A percentile compares a stretch with the other conserved stretches of the same genome.
Evolutionary conservation across 805 yeast species (phyloP).

Genomic region (Yarrowia bubula): DNA sequence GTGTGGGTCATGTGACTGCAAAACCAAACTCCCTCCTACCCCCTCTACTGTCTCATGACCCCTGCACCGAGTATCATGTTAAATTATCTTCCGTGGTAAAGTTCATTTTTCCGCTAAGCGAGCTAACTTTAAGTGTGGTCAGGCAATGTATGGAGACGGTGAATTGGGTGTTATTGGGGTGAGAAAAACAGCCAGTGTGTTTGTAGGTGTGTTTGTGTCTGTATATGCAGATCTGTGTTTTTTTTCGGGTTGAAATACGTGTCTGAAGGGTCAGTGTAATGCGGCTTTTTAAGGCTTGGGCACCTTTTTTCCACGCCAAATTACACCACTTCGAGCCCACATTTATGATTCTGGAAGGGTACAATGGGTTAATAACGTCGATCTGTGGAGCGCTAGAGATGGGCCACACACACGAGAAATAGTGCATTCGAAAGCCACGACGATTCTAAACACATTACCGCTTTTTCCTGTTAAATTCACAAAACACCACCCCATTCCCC

Average conservation of each 20-base stretch:
- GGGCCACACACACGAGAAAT: no score
- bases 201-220: no score
- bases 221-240: no score
- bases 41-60: background rate
- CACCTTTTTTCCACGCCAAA: background rate
- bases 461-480: background rate
- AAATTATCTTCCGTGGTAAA: background rate
- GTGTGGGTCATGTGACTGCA: no score
- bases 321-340: background rate
- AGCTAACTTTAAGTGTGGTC: no score
- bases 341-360: background rate
- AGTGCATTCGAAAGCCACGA: background rate
- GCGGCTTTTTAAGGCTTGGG: background rate
- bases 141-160: no score
- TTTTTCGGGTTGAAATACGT: no score
- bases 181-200: no score
- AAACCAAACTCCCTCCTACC: no score
- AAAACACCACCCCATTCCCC: background rate
- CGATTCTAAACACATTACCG: background rate
- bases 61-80: background rate
- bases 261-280: no score
- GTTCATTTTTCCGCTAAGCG: background rate
- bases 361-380: background rate
- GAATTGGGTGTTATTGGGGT: no score
- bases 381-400: no score